Evolutionary conservation across 352 stramenopile species (phyloP), one percentile per base, ranked within the genome.

Genomic region (Pythium sp.): DNA sequence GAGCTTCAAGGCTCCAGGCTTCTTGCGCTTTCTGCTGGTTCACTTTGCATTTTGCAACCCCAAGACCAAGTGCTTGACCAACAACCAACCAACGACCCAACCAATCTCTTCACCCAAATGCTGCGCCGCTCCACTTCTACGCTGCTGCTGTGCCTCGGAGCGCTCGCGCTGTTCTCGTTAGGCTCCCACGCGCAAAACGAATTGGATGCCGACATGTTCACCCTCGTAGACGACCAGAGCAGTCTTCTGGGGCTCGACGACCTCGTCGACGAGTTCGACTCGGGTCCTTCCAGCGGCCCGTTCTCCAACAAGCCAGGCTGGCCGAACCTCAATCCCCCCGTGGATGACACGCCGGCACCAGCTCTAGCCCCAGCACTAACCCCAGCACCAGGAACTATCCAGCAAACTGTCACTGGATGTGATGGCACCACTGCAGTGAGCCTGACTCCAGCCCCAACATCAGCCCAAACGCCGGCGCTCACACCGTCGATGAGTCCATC

Each of bases 281-380:
- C 32, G 11, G 56, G 56, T 26, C 56, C 56, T 20, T 49, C 56
- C 20, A 62, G 56, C 14, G 56, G 56, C 2, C 56, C 56, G 32
- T 62, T 62, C 56, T 62, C 56, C n/a, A 62, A 62, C 9, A 62
- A 62, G 32, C 56, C 56, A 12, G 56, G 56, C 32, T 62, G 56
- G 56, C 32, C 56, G 56, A 47, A 49, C n/a, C 53, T 38, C 53
- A 24, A 49, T 3, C 4, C 11, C 18, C 20, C 32, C 6, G n/a
- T 18, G 9, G 11, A 62, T 0, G 1, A 46, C 55, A 62, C 24
- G 12, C 32, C 32, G 28, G 3, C 56, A 2, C 55, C 54, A 1
- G 28, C 28, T 18, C 18, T 28, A n/a, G 28, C 3, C 7, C 54
- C 24, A 24, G 26, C 5, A 43, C 14, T n/a, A 8, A 3, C 28